phyloP scores from a whole-genome alignment of 345 rosid species.

The Draba incana region DNA sequence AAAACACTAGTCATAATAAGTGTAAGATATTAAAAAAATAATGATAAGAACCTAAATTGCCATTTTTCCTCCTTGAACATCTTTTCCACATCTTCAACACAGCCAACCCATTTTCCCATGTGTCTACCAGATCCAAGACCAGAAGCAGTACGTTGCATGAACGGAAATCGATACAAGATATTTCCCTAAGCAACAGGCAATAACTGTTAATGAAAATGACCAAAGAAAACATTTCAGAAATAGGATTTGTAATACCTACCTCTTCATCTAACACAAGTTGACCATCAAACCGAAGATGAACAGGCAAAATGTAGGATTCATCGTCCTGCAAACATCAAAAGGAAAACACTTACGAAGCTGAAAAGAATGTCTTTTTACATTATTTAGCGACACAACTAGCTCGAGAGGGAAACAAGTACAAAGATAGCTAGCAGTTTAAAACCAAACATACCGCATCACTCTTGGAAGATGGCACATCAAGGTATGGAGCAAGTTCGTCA shows the following conservation, averaged over 20 bases:
- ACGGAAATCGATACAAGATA: conserved; percentile 86
- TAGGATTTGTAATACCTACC: conserved; percentile 55
- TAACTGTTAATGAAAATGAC: not conserved
- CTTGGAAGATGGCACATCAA: conserved; percentile 63
- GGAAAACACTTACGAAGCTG: conserved; percentile 13
- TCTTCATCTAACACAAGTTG: conserved; percentile 95
- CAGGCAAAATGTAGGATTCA: conserved; percentile 91
- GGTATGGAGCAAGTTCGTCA: conserved; percentile 86
- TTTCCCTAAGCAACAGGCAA: conserved; percentile 65
- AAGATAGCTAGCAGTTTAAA: not conserved
- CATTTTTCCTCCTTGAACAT: conserved; percentile 77
- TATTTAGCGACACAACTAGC: conserved; percentile 7
- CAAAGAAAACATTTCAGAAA: not conserved
- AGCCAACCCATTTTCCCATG: conserved; percentile 80
- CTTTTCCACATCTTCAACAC: conserved; percentile 75
- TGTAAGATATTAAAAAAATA: no score
- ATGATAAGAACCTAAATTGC: conserved; percentile 74
- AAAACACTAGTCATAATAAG: not conserved
- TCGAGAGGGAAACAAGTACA: not conserved
- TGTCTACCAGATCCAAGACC: conserved; percentile 55
- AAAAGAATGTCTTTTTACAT: not conserved
- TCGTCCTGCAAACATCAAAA: conserved; percentile 56
- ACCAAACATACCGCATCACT: conserved; percentile 51
- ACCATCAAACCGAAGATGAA: conserved; percentile 93
- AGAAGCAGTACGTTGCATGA: conserved; percentile 92